A percentile compares a stretch with the other conserved stretches of the same genome.
Conservation (phyloP, 1,284 basidiomycete genomes). For the Malassezia restricta region DNA sequence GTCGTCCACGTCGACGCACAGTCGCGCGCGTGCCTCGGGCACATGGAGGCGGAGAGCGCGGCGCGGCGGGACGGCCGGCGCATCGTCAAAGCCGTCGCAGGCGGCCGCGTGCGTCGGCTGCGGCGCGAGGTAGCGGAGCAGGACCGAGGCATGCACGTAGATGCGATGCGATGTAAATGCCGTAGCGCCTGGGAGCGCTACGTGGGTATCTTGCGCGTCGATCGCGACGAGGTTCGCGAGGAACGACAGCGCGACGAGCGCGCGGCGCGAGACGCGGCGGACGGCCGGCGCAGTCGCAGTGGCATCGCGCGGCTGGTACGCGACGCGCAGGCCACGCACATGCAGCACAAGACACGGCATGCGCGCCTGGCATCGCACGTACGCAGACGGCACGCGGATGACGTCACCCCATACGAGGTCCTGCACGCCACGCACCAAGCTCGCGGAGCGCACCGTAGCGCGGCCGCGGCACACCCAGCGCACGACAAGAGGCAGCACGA, state of each 20-base stretch:
- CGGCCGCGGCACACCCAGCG: conserved; percentile 3
- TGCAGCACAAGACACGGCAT: neutral
- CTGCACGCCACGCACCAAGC: conserved; percentile 5
- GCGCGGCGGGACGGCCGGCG: neutral
- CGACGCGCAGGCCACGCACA: neutral
- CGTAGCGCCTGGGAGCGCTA: conserved; percentile 1
- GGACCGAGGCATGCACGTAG: neutral
- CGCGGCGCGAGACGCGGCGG: neutral
- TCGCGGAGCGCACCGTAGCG: neutral
- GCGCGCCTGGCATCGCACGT: neutral
- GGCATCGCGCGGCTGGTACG: no score
- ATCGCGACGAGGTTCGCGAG: conserved; percentile 22
- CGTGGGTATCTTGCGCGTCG: conserved; percentile 25
- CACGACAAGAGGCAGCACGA: conserved; percentile 1
- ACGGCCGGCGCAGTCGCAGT: neutral
- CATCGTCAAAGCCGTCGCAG: conserved; percentile 6
- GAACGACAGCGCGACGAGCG: neutral
- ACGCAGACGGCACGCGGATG: no score
- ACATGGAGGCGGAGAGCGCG: neutral
- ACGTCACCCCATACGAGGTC: conserved; percentile 2
- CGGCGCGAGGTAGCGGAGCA: conserved; percentile 19
- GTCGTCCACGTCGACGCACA: neutral
- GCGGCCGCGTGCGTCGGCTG: conserved; percentile 1
- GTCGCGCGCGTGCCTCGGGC: neutral
- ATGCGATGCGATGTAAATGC: neutral